Evolutionary conservation across 169 alveolate species (phyloP).

Genomic region (Babesia ovata): DNA sequence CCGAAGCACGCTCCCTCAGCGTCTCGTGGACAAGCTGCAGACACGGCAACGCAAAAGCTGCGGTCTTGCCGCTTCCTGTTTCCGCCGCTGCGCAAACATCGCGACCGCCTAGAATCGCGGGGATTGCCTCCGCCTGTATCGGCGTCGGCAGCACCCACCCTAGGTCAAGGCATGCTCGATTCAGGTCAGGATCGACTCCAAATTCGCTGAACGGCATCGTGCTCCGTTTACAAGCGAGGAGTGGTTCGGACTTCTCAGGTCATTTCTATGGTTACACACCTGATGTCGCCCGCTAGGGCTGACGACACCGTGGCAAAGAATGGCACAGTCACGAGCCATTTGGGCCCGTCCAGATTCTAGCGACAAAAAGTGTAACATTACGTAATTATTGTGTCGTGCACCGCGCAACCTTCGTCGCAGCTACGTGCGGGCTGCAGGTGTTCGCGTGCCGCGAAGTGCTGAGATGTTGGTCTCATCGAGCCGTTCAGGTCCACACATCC

Average conservation of each 20-base stretch:
- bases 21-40: constrained; percentile 78
- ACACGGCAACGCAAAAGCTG: constrained; percentile 94
- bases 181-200: constrained; percentile 93
- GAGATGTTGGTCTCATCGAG: too few species aligned
- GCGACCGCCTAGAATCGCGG: constrained; percentile 89
- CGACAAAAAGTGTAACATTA: too few species aligned
- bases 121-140: constrained; percentile 92
- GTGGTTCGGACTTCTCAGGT: neutral
- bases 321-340: too few species aligned
- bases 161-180: constrained; percentile 87
- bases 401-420: too few species aligned
- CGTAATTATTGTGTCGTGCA: too few species aligned
- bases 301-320: too few species aligned
- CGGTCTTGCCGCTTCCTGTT: constrained; percentile 94
- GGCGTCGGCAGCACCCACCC: constrained; percentile 93
- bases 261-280: too few species aligned
- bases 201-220: constrained; percentile 83
- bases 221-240: neutral
- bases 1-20: constrained; percentile 3
- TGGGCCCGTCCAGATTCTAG: too few species aligned
- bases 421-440: too few species aligned
- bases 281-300: too few species aligned
- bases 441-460: too few species aligned
- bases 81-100: constrained; percentile 98
- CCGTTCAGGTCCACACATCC: too few species aligned